phyloP scores from a whole-genome alignment of 2,329 filamentous ascomycete species.

The Ophiobolus disseminans region DNA sequence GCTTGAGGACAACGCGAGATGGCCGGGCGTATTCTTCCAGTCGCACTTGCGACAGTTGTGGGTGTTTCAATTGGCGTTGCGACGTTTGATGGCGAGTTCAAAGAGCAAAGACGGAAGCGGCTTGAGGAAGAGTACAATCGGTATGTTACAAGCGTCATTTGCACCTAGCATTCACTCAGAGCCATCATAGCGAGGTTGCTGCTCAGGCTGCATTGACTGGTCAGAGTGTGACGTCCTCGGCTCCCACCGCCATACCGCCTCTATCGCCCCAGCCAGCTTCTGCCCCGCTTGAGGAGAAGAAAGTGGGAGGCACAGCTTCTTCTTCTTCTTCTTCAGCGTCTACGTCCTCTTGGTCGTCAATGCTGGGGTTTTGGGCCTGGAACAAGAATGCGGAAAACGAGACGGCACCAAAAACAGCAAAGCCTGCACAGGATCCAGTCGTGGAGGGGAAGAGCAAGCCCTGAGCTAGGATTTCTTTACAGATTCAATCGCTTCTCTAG shows the following conservation, averaged over 20 bases:
- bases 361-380: conserved; percentile 45
- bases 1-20: conserved; percentile 16
- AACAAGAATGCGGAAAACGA: conserved; percentile 45
- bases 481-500: conserved; percentile 60
- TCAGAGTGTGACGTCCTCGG: conserved; percentile 19
- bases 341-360: conserved; percentile 34
- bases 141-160: conserved; percentile 17
- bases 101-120: conserved; percentile 39
- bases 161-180: conserved; percentile 17
- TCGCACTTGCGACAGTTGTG: conserved; percentile 38
- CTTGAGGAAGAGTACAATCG: conserved; percentile 44
- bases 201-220: conserved; percentile 27
- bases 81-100: conserved; percentile 46
- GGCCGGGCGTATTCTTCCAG: conserved; percentile 44
- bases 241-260: conserved; percentile 17
- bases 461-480: conserved; percentile 51
- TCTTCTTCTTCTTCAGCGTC: conserved; percentile 2
- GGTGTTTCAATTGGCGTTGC: conserved; percentile 44
- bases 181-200: conserved; percentile 29
- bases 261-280: conserved; percentile 16
- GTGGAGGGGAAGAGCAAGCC: conserved; percentile 61
- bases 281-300: conserved; percentile 10
- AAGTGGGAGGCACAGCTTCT: conserved; percentile 10
- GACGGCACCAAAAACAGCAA: conserved; percentile 66
- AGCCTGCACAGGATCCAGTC: conserved; percentile 68